These are phyloP conservation scores for Solanum bulbocastanum DNA, from an alignment of 257 asterid species.

Conservation along the genomic window DNA sequence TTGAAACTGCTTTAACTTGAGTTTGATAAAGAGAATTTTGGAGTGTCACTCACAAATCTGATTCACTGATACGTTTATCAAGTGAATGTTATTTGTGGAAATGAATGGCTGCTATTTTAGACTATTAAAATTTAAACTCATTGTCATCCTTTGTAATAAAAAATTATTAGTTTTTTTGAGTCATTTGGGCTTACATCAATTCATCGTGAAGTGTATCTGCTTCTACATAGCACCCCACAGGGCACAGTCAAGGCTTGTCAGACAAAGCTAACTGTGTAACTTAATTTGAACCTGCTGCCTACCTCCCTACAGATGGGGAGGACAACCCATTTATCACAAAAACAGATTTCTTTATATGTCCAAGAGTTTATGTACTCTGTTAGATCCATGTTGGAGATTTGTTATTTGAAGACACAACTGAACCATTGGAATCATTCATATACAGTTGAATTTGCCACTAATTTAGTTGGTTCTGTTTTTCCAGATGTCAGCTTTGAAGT, in stretches of 20 bases:
- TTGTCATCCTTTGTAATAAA: background rate
- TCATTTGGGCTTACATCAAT: constrained; percentile 16
- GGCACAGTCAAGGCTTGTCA: constrained; percentile 51
- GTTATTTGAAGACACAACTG: constrained; percentile 5
- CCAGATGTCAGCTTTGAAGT: constrained; percentile 96
- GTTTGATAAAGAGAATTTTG: background rate
- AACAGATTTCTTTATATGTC: constrained; percentile 13
- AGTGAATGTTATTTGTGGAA: background rate
- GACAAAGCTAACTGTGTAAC: constrained; percentile 48
- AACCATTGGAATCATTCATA: constrained; percentile 7
- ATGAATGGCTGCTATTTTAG: background rate
- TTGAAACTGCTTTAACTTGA: background rate
- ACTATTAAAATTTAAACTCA: background rate
- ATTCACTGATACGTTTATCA: background rate
- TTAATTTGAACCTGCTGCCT: constrained; percentile 70
- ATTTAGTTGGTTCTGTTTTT: constrained; percentile 7
- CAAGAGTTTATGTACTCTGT: constrained; percentile 3
- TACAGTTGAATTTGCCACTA: background rate
- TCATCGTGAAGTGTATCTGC: constrained; percentile 34
- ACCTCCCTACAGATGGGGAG: constrained; percentile 66
- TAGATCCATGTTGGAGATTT: constrained; percentile 13
- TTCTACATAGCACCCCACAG: constrained; percentile 53
- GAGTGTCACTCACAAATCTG: background rate
- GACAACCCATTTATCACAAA: constrained; percentile 23
- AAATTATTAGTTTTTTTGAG: background rate